Percentiles rank a stretch among this genome's conserved stretches.
phyloP scores from a whole-genome alignment of 345 rosid species.

The Aegle marmelos region DNA sequence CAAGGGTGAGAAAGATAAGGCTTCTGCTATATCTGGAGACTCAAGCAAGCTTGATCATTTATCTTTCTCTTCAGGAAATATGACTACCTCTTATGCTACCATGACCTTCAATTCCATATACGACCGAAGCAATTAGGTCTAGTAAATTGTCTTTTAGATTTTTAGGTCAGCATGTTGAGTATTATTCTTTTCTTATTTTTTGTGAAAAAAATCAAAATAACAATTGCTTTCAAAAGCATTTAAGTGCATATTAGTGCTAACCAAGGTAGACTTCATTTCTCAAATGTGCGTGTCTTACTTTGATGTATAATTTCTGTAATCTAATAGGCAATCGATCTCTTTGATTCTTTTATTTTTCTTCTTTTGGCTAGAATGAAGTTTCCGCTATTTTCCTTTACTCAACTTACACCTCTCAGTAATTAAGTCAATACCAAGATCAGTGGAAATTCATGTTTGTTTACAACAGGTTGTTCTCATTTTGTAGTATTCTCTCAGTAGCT shows the following conservation, averaged over 20 bases:
- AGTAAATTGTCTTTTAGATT: background rate
- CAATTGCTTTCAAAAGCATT: background rate
- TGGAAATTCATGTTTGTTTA: background rate
- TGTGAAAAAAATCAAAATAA: background rate
- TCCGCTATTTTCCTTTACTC: background rate
- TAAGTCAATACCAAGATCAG: background rate
- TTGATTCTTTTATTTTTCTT: background rate
- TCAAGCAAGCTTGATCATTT: conserved; percentile 14
- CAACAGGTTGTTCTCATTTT: background rate
- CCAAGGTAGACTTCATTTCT: background rate
- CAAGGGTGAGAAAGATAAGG: conserved; percentile 15
- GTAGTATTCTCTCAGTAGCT: background rate
- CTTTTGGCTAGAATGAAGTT: background rate
- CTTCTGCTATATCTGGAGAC: conserved; percentile 5
- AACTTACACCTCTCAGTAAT: background rate
- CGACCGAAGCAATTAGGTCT: conserved; percentile 37
- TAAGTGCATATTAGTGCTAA: background rate
- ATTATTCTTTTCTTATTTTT: background rate
- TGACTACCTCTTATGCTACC: conserved; percentile 40
- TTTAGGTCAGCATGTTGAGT: background rate
- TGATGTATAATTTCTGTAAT: conserved; percentile 10
- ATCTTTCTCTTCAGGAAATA: conserved; percentile 33
- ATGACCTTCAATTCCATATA: conserved; percentile 66
- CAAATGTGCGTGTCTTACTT: background rate
- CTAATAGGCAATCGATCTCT: background rate